Conservation (phyloP, 768 basidiomycete species). For the Amanita rimosa region DNA sequence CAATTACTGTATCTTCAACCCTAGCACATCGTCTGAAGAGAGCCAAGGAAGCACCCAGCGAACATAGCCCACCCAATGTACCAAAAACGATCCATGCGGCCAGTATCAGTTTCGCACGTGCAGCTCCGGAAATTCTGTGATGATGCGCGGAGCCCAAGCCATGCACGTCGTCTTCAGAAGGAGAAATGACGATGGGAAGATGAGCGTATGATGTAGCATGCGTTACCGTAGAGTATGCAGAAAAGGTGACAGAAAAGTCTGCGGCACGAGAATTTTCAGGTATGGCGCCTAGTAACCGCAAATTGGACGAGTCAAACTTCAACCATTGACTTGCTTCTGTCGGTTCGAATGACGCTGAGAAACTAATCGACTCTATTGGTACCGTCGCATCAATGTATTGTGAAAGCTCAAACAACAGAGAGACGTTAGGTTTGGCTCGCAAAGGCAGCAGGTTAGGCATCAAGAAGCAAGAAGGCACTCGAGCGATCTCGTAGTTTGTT, state of each 20-base stretch:
- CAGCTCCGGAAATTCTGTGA: slow-evolving; percentile 25
- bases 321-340: slow-evolving; percentile 36
- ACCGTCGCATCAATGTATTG: slow-evolving; percentile 45
- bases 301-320: slow-evolving; percentile 32
- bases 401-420: slow-evolving; percentile 41
- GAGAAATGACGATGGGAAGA: slow-evolving; percentile 37
- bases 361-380: slow-evolving; percentile 29
- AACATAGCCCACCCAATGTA: slow-evolving; percentile 44
- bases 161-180: slow-evolving; percentile 26
- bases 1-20: slow-evolving; percentile 49
- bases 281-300: slow-evolving; percentile 43
- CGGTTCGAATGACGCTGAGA: slow-evolving; percentile 49
- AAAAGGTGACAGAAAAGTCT: slow-evolving; percentile 44
- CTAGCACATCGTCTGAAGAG: slow-evolving; percentile 41
- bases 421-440: slow-evolving; percentile 36
- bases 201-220: slow-evolving; percentile 63
- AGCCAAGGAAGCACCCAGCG: slow-evolving; percentile 45
- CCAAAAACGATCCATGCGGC: slow-evolving; percentile 55
- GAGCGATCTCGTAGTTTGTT: slow-evolving; percentile 51
- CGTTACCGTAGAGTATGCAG: slow-evolving; percentile 53
- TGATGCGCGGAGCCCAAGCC: slow-evolving; percentile 15
- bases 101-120: slow-evolving; percentile 39
- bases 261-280: slow-evolving; percentile 31
- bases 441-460: slow-evolving; percentile 44
- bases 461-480: slow-evolving; percentile 68